A percentile compares a stretch with the other conserved stretches of the same genome.
These are phyloP conservation scores for Talaromyces pinophilus DNA, from an alignment of 2,329 filamentous ascomycete genomes.

Conservation along the genomic window DNA sequence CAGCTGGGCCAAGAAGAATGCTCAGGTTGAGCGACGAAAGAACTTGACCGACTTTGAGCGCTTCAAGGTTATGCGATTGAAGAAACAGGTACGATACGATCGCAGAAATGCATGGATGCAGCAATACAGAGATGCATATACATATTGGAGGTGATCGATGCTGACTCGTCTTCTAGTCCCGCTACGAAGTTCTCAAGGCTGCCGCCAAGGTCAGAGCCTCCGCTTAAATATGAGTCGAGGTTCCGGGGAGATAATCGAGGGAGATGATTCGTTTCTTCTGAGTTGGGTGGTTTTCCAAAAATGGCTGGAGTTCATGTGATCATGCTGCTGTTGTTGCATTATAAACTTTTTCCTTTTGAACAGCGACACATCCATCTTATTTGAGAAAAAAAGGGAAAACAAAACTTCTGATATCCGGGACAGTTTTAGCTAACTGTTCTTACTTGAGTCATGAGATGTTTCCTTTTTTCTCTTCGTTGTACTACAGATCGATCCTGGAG, in stretches of 20 bases:
- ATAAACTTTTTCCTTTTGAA: slow-evolving; percentile 29
- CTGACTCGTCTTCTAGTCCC: slow-evolving; percentile 55
- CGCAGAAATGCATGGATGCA: not conserved
- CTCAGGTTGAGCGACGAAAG: slow-evolving; percentile 81
- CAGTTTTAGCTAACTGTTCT: slow-evolving; percentile 24
- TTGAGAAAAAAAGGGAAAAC: slow-evolving; percentile 27
- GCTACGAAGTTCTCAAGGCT: slow-evolving; percentile 96
- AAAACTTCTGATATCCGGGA: slow-evolving; percentile 45
- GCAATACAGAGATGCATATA: not conserved
- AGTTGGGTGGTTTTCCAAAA: slow-evolving; percentile 37
- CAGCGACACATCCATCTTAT: slow-evolving; percentile 38
- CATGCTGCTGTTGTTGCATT: slow-evolving; percentile 45
- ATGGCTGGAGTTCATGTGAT: slow-evolving; percentile 32
- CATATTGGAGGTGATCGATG: not conserved
- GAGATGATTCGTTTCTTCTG: slow-evolving; percentile 39
- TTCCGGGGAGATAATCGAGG: slow-evolving; percentile 30
- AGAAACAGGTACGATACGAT: slow-evolving; percentile 78
- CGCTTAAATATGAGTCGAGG: slow-evolving; percentile 56
- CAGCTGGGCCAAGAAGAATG: slow-evolving; percentile 92
- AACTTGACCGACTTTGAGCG: slow-evolving; percentile 97
- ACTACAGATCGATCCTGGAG: slow-evolving; percentile 23
- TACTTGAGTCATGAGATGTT: slow-evolving; percentile 25
- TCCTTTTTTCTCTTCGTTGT: slow-evolving; percentile 23
- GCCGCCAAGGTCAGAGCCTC: slow-evolving; percentile 87
- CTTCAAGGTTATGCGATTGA: slow-evolving; percentile 99